Evolutionary conservation across 2,329 filamentous ascomycete genomes (phyloP), one percentile per base, ranked within the genome.

Genomic region (Fusarium euwallaceae): DNA sequence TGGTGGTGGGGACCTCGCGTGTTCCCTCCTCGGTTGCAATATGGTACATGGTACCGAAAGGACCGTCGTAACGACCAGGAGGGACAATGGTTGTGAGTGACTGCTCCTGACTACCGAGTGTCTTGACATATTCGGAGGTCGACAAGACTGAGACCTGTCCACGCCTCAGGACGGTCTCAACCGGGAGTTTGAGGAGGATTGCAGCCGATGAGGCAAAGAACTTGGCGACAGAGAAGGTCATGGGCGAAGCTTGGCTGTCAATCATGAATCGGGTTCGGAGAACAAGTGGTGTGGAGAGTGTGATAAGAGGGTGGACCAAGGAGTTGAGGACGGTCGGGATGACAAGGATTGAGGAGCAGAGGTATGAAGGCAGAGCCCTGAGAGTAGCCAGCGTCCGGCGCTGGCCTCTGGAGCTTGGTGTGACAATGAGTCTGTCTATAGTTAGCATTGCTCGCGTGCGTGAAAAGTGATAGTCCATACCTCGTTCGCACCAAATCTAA

Each of bases 161-260:
- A 69, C 97, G 91, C 58, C 97, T 92, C 9, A 98, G 88, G 17
- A 98, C 93, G 1, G 96, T 98, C 84, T 99, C 97, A 6, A 98
- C 87, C 0, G 97, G 97, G 14, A 98, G 90, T 79, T 96, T 95
- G 75, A 98, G 83, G 78, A 97, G 93, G 36, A 98, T 89, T 59
- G 97, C 95, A 3, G 91, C 88, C 1, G 92, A 92, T 3, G 94
- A 95, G 16, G 94, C 91, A 75, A 94, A 87, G 83, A 98, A 98
- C 63, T 94, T 94, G 79, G 92, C 91, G 55, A 98, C 81, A 22
- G 93, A 94, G 86, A 97, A 98, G 16, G 93, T 90, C 51, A 92
- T 91, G 0, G 97, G 95, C 7, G 94, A 95, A 34, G 93, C 85
- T 66, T 97, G 89, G 27, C 93, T 94, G 81, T 98, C 95, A 78